Percentiles rank a stretch among this genome's conserved stretches.
phyloP scores from a whole-genome alignment of 1,284 basidiomycete genomes.

The Tremellales sp. region DNA sequence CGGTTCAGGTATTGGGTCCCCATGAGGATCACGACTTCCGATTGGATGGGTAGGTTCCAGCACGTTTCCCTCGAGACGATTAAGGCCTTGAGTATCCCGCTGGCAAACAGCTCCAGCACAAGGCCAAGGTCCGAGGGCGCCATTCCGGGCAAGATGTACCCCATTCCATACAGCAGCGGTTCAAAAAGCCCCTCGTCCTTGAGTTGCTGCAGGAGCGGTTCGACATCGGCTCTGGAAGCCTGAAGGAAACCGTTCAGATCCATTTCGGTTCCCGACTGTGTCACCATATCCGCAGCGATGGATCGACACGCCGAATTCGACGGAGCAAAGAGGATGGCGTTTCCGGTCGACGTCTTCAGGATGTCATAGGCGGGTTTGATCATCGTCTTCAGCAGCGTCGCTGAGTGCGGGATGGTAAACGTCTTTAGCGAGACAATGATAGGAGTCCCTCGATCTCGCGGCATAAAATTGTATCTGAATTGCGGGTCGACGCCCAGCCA shows the following conservation, averaged over 20 bases:
- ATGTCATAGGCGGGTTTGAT: conserved; percentile 79
- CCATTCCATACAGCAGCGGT: conserved; percentile 82
- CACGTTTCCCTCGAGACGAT: conserved; percentile 76
- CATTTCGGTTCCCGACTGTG: conserved; percentile 74
- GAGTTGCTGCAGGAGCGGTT: conserved; percentile 60
- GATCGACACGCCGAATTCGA: conserved; percentile 73
- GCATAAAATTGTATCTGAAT: conserved; percentile 72
- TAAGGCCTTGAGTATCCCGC: conserved; percentile 76
- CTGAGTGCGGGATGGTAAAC: conserved; percentile 83
- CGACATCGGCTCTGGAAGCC: conserved; percentile 59
- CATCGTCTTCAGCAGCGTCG: conserved; percentile 86
- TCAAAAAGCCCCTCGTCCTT: conserved; percentile 66
- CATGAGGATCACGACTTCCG: conserved; percentile 79
- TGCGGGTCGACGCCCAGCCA: conserved; percentile 71
- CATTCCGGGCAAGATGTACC: conserved; percentile 76
- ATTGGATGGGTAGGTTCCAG: conserved; percentile 80
- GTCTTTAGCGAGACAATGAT: conserved; percentile 67
- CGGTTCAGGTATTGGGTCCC: conserved; percentile 78
- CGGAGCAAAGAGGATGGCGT: conserved; percentile 84
- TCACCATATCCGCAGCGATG: conserved; percentile 80
- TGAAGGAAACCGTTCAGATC: conserved; percentile 71
- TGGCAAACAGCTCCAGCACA: conserved; percentile 76
- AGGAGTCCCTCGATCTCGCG: conserved; percentile 77
- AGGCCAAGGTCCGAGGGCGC: conserved; percentile 66
- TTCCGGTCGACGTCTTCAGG: conserved; percentile 51